Base-by-base conservation (phyloP, 345 rosid species). In the Syzygium aromaticum region DNA sequence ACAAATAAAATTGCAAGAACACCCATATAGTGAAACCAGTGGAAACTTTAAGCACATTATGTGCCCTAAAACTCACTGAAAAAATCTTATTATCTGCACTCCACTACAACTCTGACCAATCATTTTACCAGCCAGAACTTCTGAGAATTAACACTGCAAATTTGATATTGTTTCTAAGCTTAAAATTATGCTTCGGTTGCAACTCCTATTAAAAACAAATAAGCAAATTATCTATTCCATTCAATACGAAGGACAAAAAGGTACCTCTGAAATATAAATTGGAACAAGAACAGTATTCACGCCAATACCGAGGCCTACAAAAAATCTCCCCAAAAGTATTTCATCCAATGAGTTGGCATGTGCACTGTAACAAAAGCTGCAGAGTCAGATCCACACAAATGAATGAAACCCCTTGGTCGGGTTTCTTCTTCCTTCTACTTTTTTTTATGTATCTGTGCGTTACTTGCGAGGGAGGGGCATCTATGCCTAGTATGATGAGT, bases 291-390 rank as follows among this genome's bases (percentile, higher is more conserved):
- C 98, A 11, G 96, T 92, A 89, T 94, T 93, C 88, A 95, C 95
- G 27, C 97, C 98, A 85, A 94, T 95, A 85, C 98, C 98, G 88
- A 95, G 95, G 90, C 98, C 98, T 88, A 96, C 95, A 54, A 96
- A 94, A 90, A 94, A 95, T 87, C 98, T 93, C 85, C 98, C 98
- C 91, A 85, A 89, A 51, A 96, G 92, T 87, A 96, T 93, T 90
- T 93, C 96, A 88, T 91, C 91, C 88, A 96, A 89, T 88, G 98
- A 93, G 86, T 92, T 94, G 61, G 98, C 95, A 92, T 94, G 95
- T 86, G 97, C 98, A 94, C 98, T 96, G 91, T 84, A 52, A 90
- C 84, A 91, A 64, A 43, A 77, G n/a, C 53, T 84, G 78, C 52
- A 73, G 83, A 80, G 86, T 85, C 67, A 86, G 33, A 86, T 33